These are phyloP conservation scores for Pseudogymnoascus verrucosus DNA, from an alignment of 2,329 filamentous ascomycete genomes.

Conservation along the genomic window DNA sequence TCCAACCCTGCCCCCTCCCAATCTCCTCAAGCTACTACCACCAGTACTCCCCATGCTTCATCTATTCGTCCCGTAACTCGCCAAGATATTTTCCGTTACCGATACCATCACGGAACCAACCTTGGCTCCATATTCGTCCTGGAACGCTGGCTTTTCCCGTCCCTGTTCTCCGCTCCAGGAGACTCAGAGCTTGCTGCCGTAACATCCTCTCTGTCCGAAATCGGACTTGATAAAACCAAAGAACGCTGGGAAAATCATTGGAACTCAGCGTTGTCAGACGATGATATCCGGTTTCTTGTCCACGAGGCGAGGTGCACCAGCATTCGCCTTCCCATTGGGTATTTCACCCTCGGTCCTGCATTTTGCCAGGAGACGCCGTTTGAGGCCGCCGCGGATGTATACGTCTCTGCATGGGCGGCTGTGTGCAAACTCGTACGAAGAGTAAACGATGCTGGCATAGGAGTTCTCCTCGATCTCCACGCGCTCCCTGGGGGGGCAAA, in stretches of 20 bases:
- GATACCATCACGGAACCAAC: conserved; percentile 52
- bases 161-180: conserved; percentile 38
- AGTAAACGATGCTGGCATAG: conserved; percentile 41
- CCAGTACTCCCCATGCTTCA: conserved; percentile 16
- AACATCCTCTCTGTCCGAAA: conserved; percentile 33
- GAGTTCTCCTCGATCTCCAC: conserved; percentile 50
- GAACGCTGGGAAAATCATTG: conserved; percentile 47
- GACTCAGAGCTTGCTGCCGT: conserved; percentile 45
- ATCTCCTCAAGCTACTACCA: neutral
- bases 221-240: conserved; percentile 41
- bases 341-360: conserved; percentile 45
- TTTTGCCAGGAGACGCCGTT: conserved; percentile 46
- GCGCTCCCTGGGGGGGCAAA: conserved; percentile 52
- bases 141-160: conserved; percentile 47
- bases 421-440: conserved; percentile 40
- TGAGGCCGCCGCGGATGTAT: conserved; percentile 37
- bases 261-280: conserved; percentile 40
- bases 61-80: conserved; percentile 28
- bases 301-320: conserved; percentile 46
- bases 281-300: conserved; percentile 44
- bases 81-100: conserved; percentile 41
- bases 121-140: conserved; percentile 52
- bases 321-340: conserved; percentile 52
- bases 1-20: conserved; percentile 11
- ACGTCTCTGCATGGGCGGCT: conserved; percentile 43